Base-by-base conservation (phyloP, 805 yeast genomes). In the Yarrowia sp. region DNA sequence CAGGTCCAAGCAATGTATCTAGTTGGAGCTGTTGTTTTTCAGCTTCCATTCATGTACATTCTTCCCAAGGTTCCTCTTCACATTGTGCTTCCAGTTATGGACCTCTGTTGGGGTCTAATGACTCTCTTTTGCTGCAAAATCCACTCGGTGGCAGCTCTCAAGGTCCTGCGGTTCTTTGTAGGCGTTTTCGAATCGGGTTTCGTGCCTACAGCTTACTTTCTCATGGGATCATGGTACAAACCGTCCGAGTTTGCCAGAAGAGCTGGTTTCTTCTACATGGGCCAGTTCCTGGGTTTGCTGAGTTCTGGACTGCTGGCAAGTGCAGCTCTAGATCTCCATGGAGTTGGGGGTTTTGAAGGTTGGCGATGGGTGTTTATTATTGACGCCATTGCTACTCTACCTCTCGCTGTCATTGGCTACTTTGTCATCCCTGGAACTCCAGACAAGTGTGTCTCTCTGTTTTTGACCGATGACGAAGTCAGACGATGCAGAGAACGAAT, bases 331-430 rank as follows among this genome's bases (percentile, higher is more conserved):
- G 70, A 76, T 43, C 73, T 87, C 72, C 76, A 80, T 64, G 89
- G 87, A 38, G 76, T 74, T 7, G 73, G 74, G 47, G 90, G 90
- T 0, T 76, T 84, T n/a, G 80, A 81, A 9, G 85, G 89, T 10
- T 88, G 91, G 91, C 81, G 87, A 79, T 88, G 91, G 91, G 84
- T 86, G 73, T 88, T 86, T 72, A 84, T 88, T 55, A 80, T 88
- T 70, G 91, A 87, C 74, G 87, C 87, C 9, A 72, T 84, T 56
- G 81, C 88, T 61, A 84, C 87, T 4, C 72, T 87, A 33, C 84
- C 80, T 2, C 83, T 88, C 40, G 88, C 87, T 9, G 12, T 87
- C 8, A 69, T 84, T 66, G 89, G 88, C 0, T 79, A 81, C 69
- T 84, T 83, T 72, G 70, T 80, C 72, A 76, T 87, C 69, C 91